phyloP scores from a whole-genome alignment of 164 flowering plant genomes.

The Piper longum region DNA sequence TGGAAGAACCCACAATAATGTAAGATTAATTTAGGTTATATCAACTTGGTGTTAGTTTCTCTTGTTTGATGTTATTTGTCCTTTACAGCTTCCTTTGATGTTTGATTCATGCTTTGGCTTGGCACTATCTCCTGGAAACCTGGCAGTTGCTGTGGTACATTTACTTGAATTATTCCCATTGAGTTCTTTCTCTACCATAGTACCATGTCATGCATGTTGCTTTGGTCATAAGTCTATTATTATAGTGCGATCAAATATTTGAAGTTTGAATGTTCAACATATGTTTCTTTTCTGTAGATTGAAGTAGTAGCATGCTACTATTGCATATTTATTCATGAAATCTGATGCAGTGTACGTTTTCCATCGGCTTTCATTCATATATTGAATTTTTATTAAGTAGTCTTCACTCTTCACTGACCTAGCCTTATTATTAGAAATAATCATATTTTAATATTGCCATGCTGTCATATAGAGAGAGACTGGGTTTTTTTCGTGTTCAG shows the following conservation, averaged over 20 bases:
- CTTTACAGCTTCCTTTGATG: constrained; percentile 50
- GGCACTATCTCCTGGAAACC: constrained; percentile 74
- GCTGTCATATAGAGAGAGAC: too few relatives aligned
- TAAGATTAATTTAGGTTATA: constrained; percentile 19
- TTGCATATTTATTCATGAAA: too few relatives aligned
- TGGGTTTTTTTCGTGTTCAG: too few relatives aligned
- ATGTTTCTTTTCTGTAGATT: too few relatives aligned
- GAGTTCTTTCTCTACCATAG: background rate
- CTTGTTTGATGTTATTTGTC: background rate
- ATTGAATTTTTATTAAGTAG: too few relatives aligned
- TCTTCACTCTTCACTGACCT: too few relatives aligned
- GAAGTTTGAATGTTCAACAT: too few relatives aligned
- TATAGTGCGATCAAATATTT: background rate
- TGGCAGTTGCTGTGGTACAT: constrained; percentile 70
- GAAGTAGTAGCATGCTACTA: too few relatives aligned
- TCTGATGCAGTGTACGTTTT: too few relatives aligned
- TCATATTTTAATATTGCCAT: too few relatives aligned
- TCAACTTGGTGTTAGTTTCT: background rate
- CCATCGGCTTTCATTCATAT: too few relatives aligned
- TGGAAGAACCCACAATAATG: constrained; percentile 35
- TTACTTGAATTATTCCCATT: background rate
- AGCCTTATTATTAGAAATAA: too few relatives aligned
- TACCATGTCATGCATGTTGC: background rate
- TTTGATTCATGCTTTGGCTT: constrained; percentile 70
- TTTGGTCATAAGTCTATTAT: background rate